Evolutionary conservation across 2,329 filamentous ascomycete species (phyloP), one percentile per base, ranked within the genome.

Genomic region (Capronia epimyces): DNA sequence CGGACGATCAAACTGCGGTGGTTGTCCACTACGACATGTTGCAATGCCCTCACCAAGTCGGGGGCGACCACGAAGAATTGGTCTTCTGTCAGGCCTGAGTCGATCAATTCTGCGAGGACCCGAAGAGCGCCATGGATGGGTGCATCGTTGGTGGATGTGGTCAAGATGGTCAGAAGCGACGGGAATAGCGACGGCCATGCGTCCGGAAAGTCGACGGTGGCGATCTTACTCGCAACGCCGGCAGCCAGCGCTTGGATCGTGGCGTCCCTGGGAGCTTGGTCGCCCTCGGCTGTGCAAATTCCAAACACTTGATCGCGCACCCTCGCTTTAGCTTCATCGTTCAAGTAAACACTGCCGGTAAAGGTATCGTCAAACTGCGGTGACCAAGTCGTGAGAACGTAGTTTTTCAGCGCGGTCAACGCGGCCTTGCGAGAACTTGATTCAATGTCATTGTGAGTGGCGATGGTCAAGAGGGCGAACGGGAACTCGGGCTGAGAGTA

Each of bases 51-150:
- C 65, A 96, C 83, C 52, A 98, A 86, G 63, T 94, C 85, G 31
- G 84, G 77, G 7, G 91, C 93, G 62, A 95, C 87, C 52, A 79
- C 80, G 68, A 97, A 96, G 76, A 98, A 98, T 62, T 96, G 90
- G 55, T 89, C 87, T 66, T 97, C 91, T 64, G 84, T 94, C 67
- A 98, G 80, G 59, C 88, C 89, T 64, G 95, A 91, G 56, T 97
- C 90, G 21, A 98, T 87, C 40, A 98, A 76, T 68, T 97, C 91
- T 59, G 81, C 78, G 39, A 98, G 80, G 20, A 97, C 89, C 66
- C 86, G 87, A 54, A 98, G 75, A 7, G 91, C 87, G 46, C 93
- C 93, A 67, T 96, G 89, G 43, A 96, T 75, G 66, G 95, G 89
- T 41, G 76, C 74, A 63, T 95, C 88, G 57, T 76, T 82, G 55